A percentile compares a stretch with the other conserved stretches of the same genome.
phyloP scores from a whole-genome alignment of 164 flowering plant genomes.

The Houttuynia cordata region DNA sequence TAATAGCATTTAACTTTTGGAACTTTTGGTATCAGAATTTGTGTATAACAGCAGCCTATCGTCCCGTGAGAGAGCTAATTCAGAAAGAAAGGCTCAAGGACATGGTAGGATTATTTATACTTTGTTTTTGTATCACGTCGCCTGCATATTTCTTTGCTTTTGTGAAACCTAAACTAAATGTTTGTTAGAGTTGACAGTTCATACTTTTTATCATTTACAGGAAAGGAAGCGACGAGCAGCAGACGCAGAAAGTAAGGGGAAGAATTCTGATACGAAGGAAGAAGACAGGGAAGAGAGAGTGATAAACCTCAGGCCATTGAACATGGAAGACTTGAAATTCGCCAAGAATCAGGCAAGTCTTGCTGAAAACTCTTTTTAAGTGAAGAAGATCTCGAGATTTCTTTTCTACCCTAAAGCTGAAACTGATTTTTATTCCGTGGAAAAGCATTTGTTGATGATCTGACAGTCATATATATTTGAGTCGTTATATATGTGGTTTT shows the following conservation, averaged over 20 bases:
- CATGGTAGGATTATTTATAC: conserved; percentile 27
- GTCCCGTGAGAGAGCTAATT: conserved; percentile 86
- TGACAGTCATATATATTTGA: too few relatives aligned
- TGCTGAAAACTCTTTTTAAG: too few relatives aligned
- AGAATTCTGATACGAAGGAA: conserved; percentile 24
- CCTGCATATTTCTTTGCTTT: too few relatives aligned
- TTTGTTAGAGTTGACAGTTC: not conserved
- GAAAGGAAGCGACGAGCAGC: conserved; percentile 53
- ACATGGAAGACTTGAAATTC: conserved; percentile 87
- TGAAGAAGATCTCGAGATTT: too few relatives aligned
- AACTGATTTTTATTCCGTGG: too few relatives aligned
- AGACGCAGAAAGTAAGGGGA: conserved; percentile 33
- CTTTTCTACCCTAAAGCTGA: not conserved
- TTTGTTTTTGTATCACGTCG: not conserved
- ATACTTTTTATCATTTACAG: conserved; percentile 15
- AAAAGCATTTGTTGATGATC: too few relatives aligned
- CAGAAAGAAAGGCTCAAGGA: conserved; percentile 75
- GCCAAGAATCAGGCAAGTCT: conserved; percentile 83
- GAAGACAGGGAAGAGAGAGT: conserved; percentile 39
- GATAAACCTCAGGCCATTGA: conserved; percentile 59
- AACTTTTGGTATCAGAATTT: conserved; percentile 51
- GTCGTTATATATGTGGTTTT: not conserved
- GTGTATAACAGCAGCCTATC: conserved; percentile 89
- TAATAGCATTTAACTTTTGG: conserved; percentile 4
- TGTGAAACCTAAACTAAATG: too few relatives aligned